These are phyloP conservation scores for Boletus vermiculosoides DNA, from an alignment of 768 basidiomycete genomes.

Conservation along the genomic window DNA sequence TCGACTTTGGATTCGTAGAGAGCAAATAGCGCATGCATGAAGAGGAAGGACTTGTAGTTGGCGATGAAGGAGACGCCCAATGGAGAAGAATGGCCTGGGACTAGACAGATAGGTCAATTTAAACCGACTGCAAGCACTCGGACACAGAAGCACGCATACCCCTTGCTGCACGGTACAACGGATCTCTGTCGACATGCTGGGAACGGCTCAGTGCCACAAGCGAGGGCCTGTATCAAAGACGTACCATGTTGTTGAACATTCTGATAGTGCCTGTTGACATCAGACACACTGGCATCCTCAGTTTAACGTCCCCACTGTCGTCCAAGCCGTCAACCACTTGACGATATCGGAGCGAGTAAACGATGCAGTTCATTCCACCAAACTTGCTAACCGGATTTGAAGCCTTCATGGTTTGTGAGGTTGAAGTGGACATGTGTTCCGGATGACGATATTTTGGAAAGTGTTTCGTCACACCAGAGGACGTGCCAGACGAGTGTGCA, in stretches of 20 bases:
- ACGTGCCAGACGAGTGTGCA: constrained; percentile 22
- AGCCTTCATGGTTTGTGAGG: constrained; percentile 11
- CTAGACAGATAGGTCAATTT: constrained; percentile 1
- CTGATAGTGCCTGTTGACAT: constrained; percentile 25
- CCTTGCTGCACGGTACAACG: constrained; percentile 1
- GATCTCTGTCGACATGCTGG: constrained; percentile 17
- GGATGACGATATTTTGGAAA: constrained; percentile 23
- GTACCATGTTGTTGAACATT: constrained; percentile 22
- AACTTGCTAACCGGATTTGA: constrained; percentile 7
- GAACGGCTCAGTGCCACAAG: neutral
- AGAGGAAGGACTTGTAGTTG: constrained; percentile 23
- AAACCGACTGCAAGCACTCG: no score
- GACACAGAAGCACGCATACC: constrained; percentile 1
- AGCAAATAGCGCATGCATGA: constrained; percentile 23
- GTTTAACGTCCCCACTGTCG: constrained; percentile 9
- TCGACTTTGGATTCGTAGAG: constrained; percentile 21
- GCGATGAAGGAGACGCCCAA: constrained; percentile 18
- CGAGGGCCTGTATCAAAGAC: neutral
- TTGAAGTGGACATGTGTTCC: constrained; percentile 20
- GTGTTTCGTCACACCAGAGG: constrained; percentile 14
- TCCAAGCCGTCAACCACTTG: constrained; percentile 12
- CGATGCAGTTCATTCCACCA: constrained; percentile 19
- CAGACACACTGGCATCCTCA: constrained; percentile 15
- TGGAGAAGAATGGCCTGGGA: constrained; percentile 16
- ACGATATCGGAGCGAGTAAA: constrained; percentile 21